These are phyloP conservation scores for Nicotiana paniculata DNA, from an alignment of 257 asterid genomes.

Conservation along the genomic window DNA sequence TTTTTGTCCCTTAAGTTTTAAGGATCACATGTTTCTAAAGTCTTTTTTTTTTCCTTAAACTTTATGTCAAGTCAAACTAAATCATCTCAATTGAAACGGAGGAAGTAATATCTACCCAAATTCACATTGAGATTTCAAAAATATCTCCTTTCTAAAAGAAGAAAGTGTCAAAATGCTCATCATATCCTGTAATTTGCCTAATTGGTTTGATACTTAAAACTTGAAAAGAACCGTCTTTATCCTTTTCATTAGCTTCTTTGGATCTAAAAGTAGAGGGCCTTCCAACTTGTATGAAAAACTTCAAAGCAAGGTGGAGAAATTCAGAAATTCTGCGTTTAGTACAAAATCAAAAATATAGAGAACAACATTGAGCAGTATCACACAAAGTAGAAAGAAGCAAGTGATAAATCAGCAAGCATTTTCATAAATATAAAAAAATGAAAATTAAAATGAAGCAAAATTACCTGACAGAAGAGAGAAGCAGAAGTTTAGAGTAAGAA, in stretches of 20 bases:
- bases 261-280: background rate
- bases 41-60: too few relatives aligned
- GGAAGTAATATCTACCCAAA: background rate
- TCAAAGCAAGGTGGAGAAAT: background rate
- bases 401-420: background rate
- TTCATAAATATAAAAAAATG: too few relatives aligned
- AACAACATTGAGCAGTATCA: too few relatives aligned
- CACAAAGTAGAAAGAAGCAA: too few relatives aligned
- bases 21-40: too few relatives aligned
- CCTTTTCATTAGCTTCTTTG: background rate
- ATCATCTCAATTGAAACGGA: too few relatives aligned
- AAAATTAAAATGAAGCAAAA: too few relatives aligned
- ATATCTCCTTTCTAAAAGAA: background rate
- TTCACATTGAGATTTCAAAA: background rate
- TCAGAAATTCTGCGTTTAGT: background rate
- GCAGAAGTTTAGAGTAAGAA: background rate
- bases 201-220: background rate
- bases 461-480: background rate
- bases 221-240: background rate
- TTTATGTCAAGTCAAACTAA: too few relatives aligned
- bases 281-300: background rate
- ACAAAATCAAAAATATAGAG: too few relatives aligned
- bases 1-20: too few relatives aligned
- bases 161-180: background rate
- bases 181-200: background rate